Percentiles rank a stretch among this genome's conserved stretches.
Evolutionary conservation across 768 basidiomycete genomes (phyloP).

Genomic region (Lentinula detonsa): DNA sequence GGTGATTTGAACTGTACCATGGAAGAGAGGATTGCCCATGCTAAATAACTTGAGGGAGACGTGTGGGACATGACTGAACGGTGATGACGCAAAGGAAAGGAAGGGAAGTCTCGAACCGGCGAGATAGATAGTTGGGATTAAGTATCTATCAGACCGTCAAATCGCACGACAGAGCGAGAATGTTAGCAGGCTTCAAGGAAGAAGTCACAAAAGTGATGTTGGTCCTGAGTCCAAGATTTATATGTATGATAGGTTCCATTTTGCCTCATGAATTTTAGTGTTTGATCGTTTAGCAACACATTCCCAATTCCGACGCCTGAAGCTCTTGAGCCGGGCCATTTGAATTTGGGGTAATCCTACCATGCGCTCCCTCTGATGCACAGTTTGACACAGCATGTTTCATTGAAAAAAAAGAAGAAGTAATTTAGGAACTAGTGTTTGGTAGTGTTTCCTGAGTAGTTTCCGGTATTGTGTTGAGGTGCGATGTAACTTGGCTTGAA

Average conservation of each 20-base stretch:
- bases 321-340: background rate
- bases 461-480: background rate
- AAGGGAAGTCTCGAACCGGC: conserved; percentile 17
- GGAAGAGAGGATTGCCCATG: conserved; percentile 53
- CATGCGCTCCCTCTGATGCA: background rate
- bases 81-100: conserved; percentile 10
- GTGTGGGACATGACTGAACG: conserved; percentile 49
- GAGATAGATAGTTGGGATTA: conserved; percentile 8
- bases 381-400: background rate
- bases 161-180: background rate
- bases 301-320: background rate
- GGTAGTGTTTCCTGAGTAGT: background rate
- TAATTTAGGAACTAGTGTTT: background rate
- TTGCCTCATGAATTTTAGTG: background rate
- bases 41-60: conserved; percentile 52
- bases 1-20: conserved; percentile 33
- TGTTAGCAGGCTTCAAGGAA: background rate
- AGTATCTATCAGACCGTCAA: background rate
- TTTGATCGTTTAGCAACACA: background rate
- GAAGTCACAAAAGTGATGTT: background rate
- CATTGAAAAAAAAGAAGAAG: background rate
- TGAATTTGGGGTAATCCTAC: background rate
- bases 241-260: background rate
- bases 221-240: background rate
- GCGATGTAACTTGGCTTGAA: background rate